Evolutionary conservation across 2,329 filamentous ascomycete genomes (phyloP).

Genomic region (Teratosphaeria zuluensis): DNA sequence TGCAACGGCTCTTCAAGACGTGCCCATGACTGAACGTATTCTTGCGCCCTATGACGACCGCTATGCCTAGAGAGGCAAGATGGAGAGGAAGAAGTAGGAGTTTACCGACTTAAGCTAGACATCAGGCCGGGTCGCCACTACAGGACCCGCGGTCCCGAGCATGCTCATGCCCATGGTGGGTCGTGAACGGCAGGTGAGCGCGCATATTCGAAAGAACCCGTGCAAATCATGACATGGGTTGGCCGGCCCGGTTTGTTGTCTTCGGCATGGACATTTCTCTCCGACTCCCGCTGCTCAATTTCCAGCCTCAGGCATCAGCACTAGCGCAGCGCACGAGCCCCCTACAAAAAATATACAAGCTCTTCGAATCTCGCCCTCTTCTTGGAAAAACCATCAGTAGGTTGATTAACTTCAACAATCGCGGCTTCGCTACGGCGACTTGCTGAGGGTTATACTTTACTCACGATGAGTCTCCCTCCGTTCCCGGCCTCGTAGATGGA

Average conservation of each 20-base stretch:
- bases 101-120: background rate
- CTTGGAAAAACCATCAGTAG: slow-evolving; percentile 13
- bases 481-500: slow-evolving; percentile 20
- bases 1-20: background rate
- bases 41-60: background rate
- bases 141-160: background rate
- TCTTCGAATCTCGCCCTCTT: slow-evolving; percentile 1
- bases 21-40: background rate
- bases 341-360: background rate
- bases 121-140: background rate
- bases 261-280: background rate
- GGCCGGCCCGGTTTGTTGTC: background rate
- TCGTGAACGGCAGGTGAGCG: no score
- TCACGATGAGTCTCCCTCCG: slow-evolving; percentile 15
- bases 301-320: no score
- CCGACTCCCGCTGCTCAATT: background rate
- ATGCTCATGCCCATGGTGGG: background rate
- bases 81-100: background rate
- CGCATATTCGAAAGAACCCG: background rate
- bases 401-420: slow-evolving; percentile 14
- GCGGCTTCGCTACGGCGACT: slow-evolving; percentile 15
- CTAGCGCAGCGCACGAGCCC: background rate
- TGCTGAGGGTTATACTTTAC: slow-evolving; percentile 17
- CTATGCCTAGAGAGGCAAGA: background rate
- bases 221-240: no score